These are phyloP conservation scores for Blastomyces emzantsi DNA, from an alignment of 2,329 filamentous ascomycete species.

Conservation along the genomic window DNA sequence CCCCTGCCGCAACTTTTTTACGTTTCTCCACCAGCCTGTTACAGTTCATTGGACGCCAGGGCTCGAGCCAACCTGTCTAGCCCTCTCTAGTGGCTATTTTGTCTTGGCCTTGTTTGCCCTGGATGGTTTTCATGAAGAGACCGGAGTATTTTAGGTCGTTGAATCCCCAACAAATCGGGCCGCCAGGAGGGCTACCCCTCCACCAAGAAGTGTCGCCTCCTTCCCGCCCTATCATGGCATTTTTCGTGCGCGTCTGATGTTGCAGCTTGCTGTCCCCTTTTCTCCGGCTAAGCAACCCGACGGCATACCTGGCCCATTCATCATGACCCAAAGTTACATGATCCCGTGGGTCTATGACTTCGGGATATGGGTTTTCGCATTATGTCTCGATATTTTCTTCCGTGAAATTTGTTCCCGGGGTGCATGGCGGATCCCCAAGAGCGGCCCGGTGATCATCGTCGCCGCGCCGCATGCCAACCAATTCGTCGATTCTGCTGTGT, in stretches of 20 bases:
- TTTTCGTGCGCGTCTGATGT: background rate
- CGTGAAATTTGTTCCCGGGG: conserved; percentile 78
- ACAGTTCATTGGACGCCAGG: background rate
- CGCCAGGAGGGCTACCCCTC: background rate
- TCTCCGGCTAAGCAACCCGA: background rate
- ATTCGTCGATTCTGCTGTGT: conserved; percentile 78
- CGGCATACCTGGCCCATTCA: background rate
- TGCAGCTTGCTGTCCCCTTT: background rate
- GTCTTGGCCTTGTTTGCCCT: background rate
- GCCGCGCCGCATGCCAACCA: conserved; percentile 83
- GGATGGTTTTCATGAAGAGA: background rate
- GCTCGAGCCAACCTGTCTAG: background rate
- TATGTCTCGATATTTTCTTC: conserved; percentile 82
- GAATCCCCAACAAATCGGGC: background rate
- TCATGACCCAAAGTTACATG: conserved; percentile 15
- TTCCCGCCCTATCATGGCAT: background rate
- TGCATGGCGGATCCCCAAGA: conserved; percentile 72
- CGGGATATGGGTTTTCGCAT: conserved; percentile 25
- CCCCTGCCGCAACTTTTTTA: background rate
- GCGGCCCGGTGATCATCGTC: conserved; percentile 75
- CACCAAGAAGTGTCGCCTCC: background rate
- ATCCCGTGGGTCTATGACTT: conserved; percentile 27
- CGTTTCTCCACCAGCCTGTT: background rate
- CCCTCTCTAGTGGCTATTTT: background rate
- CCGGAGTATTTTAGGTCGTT: background rate